phyloP scores from a whole-genome alignment of 306 rosid species.

The Begonia peltatifolia region DNA sequence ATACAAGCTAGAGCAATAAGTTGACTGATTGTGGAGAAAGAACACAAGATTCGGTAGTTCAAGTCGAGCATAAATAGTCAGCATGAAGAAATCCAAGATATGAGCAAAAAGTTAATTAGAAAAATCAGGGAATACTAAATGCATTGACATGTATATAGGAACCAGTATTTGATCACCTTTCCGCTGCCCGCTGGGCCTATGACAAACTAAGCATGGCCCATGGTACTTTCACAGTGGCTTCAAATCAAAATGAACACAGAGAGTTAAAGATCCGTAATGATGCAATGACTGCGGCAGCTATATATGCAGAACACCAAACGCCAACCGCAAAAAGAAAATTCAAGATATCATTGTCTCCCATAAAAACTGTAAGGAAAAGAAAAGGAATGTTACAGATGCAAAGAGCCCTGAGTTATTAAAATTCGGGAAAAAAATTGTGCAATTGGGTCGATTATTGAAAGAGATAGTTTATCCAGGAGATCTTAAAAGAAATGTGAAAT shows the following conservation, averaged over 20 bases:
- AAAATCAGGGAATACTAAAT: too few species aligned
- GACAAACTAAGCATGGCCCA: constrained; percentile 52
- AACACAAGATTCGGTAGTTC: neutral
- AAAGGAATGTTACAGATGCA: too few species aligned
- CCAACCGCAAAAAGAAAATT: constrained; percentile 30
- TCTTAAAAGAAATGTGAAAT: too few species aligned
- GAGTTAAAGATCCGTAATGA: constrained; percentile 31
- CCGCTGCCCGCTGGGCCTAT: too few species aligned
- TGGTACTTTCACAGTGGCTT: constrained; percentile 9
- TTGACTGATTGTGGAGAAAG: constrained; percentile 30
- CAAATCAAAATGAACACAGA: constrained; percentile 20
- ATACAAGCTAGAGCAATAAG: constrained; percentile 75
- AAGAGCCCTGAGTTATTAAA: too few species aligned
- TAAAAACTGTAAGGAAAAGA: constrained; percentile 12
- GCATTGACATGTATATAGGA: neutral
- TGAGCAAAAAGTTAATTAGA: too few species aligned
- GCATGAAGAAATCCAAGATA: too few species aligned
- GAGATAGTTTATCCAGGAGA: too few species aligned
- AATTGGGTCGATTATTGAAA: too few species aligned
- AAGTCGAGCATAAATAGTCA: too few species aligned
- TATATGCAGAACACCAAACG: constrained; percentile 50
- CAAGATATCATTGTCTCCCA: constrained; percentile 33
- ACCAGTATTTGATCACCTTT: constrained; percentile 29
- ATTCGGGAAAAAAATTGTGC: too few species aligned
- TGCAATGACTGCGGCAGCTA: constrained; percentile 44